Conservation (phyloP, 1,284 basidiomycete genomes). For the Sporisorium scitamineum region DNA sequence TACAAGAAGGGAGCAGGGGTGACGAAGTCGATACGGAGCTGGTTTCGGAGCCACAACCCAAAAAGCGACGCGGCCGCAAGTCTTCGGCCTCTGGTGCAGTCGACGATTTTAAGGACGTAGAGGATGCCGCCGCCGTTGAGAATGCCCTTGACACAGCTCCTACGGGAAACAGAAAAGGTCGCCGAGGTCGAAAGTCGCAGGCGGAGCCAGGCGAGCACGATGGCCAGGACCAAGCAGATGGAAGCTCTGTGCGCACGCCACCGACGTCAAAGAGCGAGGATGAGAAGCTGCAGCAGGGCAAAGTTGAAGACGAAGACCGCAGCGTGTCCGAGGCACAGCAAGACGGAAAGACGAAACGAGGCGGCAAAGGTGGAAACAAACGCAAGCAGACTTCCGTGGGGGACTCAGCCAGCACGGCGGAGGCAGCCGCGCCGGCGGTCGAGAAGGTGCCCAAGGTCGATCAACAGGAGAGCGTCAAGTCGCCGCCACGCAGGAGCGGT, state of each 20-base stretch:
- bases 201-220: constrained; percentile 1
- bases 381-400: constrained; percentile 20
- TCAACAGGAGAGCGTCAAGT: constrained; percentile 13
- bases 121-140: constrained; percentile 23
- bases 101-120: constrained; percentile 3
- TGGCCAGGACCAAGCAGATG: constrained; percentile 1
- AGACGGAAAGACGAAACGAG: constrained; percentile 1
- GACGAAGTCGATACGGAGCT: not conserved
- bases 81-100: constrained; percentile 3
- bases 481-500: constrained; percentile 31
- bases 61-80: constrained; percentile 26
- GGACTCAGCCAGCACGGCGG: not conserved
- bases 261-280: constrained; percentile 1
- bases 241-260: constrained; percentile 4
- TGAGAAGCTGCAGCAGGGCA: constrained; percentile 1
- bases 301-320: constrained; percentile 1
- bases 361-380: constrained; percentile 17
- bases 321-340: not conserved
- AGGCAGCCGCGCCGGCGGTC: not conserved
- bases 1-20: not conserved
- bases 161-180: constrained; percentile 9
- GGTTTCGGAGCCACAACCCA: constrained; percentile 3
- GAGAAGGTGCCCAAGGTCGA: constrained; percentile 10
- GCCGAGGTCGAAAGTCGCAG: constrained; percentile 24
- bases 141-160: constrained; percentile 1